A percentile compares a stretch with the other conserved stretches of the same genome.
phyloP scores from a whole-genome alignment of 768 basidiomycete genomes.

The Cystobasidium onofrii region DNA sequence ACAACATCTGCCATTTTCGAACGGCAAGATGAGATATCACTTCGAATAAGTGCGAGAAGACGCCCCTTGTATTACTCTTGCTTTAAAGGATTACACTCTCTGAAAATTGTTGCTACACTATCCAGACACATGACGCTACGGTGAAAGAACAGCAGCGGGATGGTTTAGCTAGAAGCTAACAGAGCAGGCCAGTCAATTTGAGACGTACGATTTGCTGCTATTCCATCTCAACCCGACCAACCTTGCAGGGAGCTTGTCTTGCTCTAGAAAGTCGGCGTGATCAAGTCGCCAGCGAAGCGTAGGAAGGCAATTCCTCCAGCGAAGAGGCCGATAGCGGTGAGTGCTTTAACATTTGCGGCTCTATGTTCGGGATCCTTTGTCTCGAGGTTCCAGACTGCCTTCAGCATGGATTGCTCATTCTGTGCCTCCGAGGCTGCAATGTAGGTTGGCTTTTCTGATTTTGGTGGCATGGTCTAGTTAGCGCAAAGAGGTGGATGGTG shows the following conservation, averaged over 20 bases:
- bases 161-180: no score
- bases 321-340: slow-evolving; percentile 26
- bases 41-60: no score
- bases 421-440: slow-evolving; percentile 4
- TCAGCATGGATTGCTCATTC: slow-evolving; percentile 20
- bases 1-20: no score
- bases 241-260: background rate
- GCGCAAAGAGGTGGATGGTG: background rate
- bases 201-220: no score
- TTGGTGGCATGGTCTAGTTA: background rate
- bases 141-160: no score
- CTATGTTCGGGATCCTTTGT: slow-evolving; percentile 18
- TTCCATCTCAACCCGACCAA: no score
- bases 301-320: slow-evolving; percentile 30
- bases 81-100: no score
- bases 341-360: slow-evolving; percentile 16
- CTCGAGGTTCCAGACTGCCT: slow-evolving; percentile 14
- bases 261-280: slow-evolving; percentile 19
- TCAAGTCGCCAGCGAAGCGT: slow-evolving; percentile 15
- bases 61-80: no score
- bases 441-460: slow-evolving; percentile 26
- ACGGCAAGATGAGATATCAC: no score
- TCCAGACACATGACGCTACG: background rate
- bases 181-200: no score
- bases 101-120: background rate